Conservation (phyloP, 164 flowering plant species). For the Macadamia integrifolia region DNA sequence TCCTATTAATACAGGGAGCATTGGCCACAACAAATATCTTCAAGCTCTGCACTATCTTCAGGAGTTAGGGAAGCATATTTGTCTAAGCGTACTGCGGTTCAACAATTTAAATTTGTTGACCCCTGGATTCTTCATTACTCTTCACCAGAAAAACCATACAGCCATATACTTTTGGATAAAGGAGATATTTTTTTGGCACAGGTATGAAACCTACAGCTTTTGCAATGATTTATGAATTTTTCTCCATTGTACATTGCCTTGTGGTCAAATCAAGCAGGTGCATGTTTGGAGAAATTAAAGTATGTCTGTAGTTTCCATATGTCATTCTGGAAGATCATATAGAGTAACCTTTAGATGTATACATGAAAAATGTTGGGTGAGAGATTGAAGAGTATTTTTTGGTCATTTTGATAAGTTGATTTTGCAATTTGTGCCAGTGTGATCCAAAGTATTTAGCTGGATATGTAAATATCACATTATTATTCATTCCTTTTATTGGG, state of each 20-base stretch:
- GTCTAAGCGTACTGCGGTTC: constrained; percentile 34
- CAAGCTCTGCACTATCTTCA: constrained; percentile 15
- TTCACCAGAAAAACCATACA: constrained; percentile 19
- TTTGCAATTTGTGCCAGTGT: neutral
- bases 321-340: neutral
- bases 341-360: neutral
- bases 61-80: constrained; percentile 49
- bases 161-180: constrained; percentile 36
- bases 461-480: neutral
- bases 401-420: neutral
- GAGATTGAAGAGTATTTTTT: too few relatives aligned
- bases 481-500: too few relatives aligned
- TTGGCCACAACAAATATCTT: constrained; percentile 38
- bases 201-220: constrained; percentile 23
- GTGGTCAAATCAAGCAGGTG: neutral
- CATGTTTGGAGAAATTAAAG: neutral
- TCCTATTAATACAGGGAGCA: constrained; percentile 29
- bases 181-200: constrained; percentile 35
- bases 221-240: neutral
- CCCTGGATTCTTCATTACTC: constrained; percentile 22
- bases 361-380: too few relatives aligned
- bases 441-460: neutral
- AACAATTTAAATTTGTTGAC: constrained; percentile 50
- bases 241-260: neutral
- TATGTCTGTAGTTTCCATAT: neutral